Evolutionary conservation across 495 filamentous ascomycete species (phyloP).

Genomic region (Choiromyces venosus): DNA sequence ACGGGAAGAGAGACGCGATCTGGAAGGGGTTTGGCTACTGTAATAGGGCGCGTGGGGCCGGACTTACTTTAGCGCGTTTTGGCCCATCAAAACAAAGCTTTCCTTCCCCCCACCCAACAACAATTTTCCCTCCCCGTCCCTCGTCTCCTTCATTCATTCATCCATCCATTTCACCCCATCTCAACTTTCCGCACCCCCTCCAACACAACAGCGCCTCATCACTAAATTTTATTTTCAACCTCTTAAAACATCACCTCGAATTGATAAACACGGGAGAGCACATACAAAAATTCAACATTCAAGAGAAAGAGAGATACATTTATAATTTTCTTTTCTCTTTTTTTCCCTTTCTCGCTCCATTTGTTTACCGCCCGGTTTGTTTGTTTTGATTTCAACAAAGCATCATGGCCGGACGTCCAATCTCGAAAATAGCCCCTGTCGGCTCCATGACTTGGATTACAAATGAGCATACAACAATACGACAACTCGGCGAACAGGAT

Average conservation of each 20-base stretch:
- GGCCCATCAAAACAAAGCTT: conserved; percentile 32
- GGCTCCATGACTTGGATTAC: conserved; percentile 65
- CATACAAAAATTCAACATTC: neutral
- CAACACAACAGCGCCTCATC: neutral
- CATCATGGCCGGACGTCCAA: conserved; percentile 29
- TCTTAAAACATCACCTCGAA: neutral
- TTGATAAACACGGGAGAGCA: neutral
- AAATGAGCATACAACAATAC: conserved; percentile 60
- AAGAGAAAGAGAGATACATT: neutral
- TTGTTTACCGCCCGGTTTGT: conserved; percentile 21
- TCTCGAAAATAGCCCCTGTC: conserved; percentile 49
- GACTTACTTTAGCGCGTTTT: conserved; percentile 26
- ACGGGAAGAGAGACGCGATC: neutral
- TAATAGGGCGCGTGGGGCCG: neutral
- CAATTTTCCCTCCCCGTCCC: conserved; percentile 8
- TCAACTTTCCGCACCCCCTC: conserved; percentile 1
- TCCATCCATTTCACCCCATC: conserved; percentile 3
- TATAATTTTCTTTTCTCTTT: neutral
- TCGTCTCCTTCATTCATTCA: neutral
- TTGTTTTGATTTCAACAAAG: conserved; percentile 32
- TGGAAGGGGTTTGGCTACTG: neutral
- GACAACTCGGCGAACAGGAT: conserved; percentile 62
- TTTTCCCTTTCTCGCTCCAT: neutral
- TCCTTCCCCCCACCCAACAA: conserved; percentile 27
- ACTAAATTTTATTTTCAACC: neutral